phyloP scores from a whole-genome alignment of 179 eudicot genomes.

The Amaranthus tricolor region DNA sequence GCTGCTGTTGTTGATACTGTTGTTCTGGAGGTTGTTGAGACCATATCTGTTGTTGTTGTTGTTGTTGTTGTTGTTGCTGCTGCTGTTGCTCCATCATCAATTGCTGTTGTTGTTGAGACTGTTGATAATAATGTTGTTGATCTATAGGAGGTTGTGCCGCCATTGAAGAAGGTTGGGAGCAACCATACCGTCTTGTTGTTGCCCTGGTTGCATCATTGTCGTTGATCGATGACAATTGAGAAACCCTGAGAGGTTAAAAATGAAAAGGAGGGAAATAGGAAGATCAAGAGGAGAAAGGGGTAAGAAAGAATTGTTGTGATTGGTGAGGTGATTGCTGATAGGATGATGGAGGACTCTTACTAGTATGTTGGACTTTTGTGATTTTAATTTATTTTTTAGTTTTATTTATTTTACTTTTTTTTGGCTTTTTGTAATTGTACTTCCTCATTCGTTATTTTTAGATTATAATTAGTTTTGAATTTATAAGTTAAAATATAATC shows the following conservation, averaged over 20 bases:
- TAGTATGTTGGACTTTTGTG: no score
- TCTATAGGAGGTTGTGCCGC: slow-evolving; percentile 14
- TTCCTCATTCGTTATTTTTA: no score
- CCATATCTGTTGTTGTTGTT: no score
- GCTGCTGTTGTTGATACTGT: no score
- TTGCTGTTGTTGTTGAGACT: no score
- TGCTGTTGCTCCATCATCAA: no score
- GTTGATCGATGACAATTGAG: neutral
- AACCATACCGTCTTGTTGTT: slow-evolving; percentile 3
- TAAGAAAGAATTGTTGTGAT: slow-evolving; percentile 4
- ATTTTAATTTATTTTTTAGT: neutral
- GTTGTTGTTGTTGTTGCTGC: no score
- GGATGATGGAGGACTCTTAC: neutral
- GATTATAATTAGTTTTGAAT: no score
- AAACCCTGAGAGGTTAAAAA: slow-evolving; percentile 15
- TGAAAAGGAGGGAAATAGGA: neutral
- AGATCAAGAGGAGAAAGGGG: neutral
- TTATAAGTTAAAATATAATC: no score
- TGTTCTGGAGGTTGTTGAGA: no score
- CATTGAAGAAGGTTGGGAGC: slow-evolving; percentile 4
- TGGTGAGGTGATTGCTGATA: neutral
- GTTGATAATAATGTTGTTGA: no score
- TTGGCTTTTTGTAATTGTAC: neutral
- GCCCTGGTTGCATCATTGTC: slow-evolving; percentile 22
- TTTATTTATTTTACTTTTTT: neutral